These are phyloP conservation scores for Magnaporthiopsis rhizophila DNA, from an alignment of 2,329 filamentous ascomycete species.

Conservation along the genomic window DNA sequence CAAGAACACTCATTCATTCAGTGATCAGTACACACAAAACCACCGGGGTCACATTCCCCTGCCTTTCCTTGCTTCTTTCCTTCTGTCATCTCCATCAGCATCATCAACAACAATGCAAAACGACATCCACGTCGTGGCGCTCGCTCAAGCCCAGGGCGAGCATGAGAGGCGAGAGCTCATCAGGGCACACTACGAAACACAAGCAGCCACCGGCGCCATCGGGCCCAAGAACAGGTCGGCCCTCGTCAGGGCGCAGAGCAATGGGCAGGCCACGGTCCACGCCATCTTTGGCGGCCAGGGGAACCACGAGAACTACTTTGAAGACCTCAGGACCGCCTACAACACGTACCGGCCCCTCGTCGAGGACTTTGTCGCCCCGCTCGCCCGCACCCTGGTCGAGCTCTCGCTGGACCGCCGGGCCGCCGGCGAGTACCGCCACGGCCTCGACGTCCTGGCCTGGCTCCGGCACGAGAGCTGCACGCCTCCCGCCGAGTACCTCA, in stretches of 20 bases:
- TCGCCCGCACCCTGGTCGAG: slow-evolving; percentile 76
- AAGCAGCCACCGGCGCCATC: slow-evolving; percentile 71
- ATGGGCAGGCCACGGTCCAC: slow-evolving; percentile 78
- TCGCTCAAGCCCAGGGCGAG: slow-evolving; percentile 77
- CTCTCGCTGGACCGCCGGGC: slow-evolving; percentile 76
- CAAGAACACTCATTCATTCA: too few species aligned
- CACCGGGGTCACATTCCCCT: too few species aligned
- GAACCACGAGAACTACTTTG: slow-evolving; percentile 99
- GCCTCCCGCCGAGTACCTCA: slow-evolving; percentile 90
- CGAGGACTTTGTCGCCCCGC: slow-evolving; percentile 70
- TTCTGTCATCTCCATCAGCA: background rate
- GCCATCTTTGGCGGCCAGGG: slow-evolving; percentile 95
- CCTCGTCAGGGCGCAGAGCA: slow-evolving; percentile 77
- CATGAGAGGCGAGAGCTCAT: slow-evolving; percentile 91
- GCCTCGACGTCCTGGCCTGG: slow-evolving; percentile 92
- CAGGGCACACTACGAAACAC: slow-evolving; percentile 82
- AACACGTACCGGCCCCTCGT: slow-evolving; percentile 86
- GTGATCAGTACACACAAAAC: too few species aligned
- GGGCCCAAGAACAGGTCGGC: slow-evolving; percentile 92
- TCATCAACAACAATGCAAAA: slow-evolving; percentile 50
- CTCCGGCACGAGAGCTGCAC: slow-evolving; percentile 81
- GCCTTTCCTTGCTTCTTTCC: background rate
- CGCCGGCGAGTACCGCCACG: slow-evolving; percentile 94
- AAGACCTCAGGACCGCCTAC: slow-evolving; percentile 88
- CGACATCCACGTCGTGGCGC: slow-evolving; percentile 86